A percentile compares a stretch with the other conserved stretches of the same genome.
phyloP scores from a whole-genome alignment of 169 alveolate species.

The Miamiensis avidus region DNA sequence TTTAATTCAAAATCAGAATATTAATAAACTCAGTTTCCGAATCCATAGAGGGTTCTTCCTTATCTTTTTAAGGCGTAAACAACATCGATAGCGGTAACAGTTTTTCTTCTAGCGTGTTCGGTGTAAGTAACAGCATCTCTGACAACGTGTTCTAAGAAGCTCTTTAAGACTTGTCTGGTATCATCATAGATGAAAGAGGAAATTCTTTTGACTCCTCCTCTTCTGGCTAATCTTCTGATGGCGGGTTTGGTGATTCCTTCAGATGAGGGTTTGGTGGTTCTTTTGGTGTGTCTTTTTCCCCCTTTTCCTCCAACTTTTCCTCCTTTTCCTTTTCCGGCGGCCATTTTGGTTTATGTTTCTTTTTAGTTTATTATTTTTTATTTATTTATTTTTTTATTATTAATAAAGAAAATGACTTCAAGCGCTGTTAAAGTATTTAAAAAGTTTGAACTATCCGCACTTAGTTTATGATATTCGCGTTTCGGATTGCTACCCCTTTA shows the following conservation, averaged over 20 bases:
- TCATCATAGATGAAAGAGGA: conserved; percentile 99
- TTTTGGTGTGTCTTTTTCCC: conserved; percentile 96
- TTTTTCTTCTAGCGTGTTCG: conserved; percentile 99
- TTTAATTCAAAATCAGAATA: no score
- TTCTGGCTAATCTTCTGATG: conserved; percentile 99
- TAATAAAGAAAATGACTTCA: no score
- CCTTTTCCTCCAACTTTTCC: conserved; percentile 99
- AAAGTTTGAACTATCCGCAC: background rate
- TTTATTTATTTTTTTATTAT: background rate
- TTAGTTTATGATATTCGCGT: conserved; percentile 1
- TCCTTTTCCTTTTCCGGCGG: conserved; percentile 97
- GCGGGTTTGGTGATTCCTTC: conserved; percentile 99
- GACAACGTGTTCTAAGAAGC: conserved; percentile 97
- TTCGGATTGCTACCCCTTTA: background rate
- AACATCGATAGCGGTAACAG: conserved; percentile 99
- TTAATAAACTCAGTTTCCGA: conserved; percentile 93
- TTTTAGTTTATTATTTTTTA: conserved; percentile 1
- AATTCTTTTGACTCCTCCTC: conserved; percentile 99
- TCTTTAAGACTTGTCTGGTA: conserved; percentile 97
- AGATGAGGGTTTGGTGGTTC: conserved; percentile 96
- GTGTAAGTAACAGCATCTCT: conserved; percentile 99
- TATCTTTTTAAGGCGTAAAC: conserved; percentile 99
- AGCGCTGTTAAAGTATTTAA: no score
- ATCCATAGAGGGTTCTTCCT: conserved; percentile 99
- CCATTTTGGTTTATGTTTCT: conserved; percentile 24